Conservation (phyloP, 495 filamentous ascomycete genomes). For the Penicillium cinerascens region DNA sequence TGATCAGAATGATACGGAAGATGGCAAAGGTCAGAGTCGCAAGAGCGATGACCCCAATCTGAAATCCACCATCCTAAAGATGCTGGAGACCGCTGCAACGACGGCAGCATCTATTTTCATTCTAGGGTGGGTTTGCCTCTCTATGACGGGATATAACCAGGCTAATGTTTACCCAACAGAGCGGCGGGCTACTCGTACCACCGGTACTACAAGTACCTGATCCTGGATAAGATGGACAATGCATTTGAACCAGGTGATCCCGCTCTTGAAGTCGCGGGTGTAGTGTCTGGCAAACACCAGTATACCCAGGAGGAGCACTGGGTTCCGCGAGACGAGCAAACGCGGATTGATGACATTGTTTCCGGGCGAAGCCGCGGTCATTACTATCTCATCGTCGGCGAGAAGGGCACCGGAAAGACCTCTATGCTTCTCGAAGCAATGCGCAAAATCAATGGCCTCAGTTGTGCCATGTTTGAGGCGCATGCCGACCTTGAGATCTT, state of each 20-base stretch:
- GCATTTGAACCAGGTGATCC: slow-evolving; percentile 94
- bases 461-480: slow-evolving; percentile 89
- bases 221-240: slow-evolving; percentile 84
- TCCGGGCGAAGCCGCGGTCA: slow-evolving; percentile 65
- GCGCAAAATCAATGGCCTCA: slow-evolving; percentile 81
- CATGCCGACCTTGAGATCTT: slow-evolving; percentile 95
- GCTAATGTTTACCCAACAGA: slow-evolving; percentile 34
- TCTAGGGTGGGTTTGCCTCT: slow-evolving; percentile 59
- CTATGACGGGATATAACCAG: neutral
- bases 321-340: slow-evolving; percentile 78
- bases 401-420: slow-evolving; percentile 94
- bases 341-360: slow-evolving; percentile 73
- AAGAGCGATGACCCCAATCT: slow-evolving; percentile 32
- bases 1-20: slow-evolving; percentile 33
- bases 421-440: slow-evolving; percentile 95
- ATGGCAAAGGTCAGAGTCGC: slow-evolving; percentile 20
- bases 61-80: slow-evolving; percentile 61
- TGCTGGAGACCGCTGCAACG: slow-evolving; percentile 80
- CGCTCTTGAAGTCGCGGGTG: slow-evolving; percentile 81
- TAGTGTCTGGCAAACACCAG: slow-evolving; percentile 53
- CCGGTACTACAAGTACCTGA: slow-evolving; percentile 79
- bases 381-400: slow-evolving; percentile 91
- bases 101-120: slow-evolving; percentile 83
- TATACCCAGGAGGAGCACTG: slow-evolving; percentile 65
- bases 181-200: slow-evolving; percentile 84